phyloP scores from a whole-genome alignment of 257 asterid genomes.

The Dorcoceras hygrometricum region DNA sequence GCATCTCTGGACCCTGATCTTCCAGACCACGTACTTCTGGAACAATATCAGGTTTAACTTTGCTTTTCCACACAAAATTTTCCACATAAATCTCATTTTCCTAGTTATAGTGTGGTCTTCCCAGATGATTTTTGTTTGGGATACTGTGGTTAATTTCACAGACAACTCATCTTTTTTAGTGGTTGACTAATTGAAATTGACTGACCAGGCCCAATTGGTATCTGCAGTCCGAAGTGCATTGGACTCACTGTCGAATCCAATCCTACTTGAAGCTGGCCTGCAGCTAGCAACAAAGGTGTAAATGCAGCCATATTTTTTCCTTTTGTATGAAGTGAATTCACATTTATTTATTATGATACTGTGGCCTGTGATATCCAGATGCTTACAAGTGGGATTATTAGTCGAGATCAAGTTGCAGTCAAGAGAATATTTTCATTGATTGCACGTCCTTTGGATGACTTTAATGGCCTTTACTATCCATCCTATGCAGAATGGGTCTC shows the following conservation, averaged over 20 bases:
- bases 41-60: conserved; percentile 82
- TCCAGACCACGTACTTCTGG: conserved; percentile 90
- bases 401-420: conserved; percentile 91
- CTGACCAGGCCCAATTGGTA: conserved; percentile 78
- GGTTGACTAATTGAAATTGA: conserved; percentile 20
- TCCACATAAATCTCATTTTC: conserved; percentile 14
- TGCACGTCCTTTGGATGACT: conserved; percentile 90
- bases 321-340: conserved; percentile 19
- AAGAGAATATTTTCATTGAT: conserved; percentile 94
- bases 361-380: conserved; percentile 54
- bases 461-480: conserved; percentile 85
- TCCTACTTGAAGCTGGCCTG: conserved; percentile 90
- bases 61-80: conserved; percentile 14
- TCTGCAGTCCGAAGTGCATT: conserved; percentile 97
- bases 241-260: conserved; percentile 77
- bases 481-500: conserved; percentile 99
- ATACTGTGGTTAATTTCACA: conserved; percentile 15
- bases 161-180: conserved; percentile 16
- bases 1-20: conserved; percentile 87
- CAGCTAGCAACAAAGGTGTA: conserved; percentile 91
- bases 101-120: conserved; percentile 11
- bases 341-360: conserved; percentile 27
- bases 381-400: conserved; percentile 92
- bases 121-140: neutral
- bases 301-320: conserved; percentile 13